A percentile compares a stretch with the other conserved stretches of the same genome.
Evolutionary conservation across 78 protist species (phyloP).

Genomic region (Dictyostelium capitatum): DNA sequence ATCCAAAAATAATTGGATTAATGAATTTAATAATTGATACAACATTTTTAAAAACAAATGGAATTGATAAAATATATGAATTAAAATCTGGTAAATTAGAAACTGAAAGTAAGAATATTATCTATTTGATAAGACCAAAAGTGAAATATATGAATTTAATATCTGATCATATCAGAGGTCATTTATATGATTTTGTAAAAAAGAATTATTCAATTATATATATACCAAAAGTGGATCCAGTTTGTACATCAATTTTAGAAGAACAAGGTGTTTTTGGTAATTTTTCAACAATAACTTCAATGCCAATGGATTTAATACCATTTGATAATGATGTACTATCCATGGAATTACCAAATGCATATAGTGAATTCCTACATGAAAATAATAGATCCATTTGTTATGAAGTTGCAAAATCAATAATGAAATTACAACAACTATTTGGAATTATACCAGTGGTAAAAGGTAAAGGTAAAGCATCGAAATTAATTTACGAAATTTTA

Average conservation of each 20-base stretch:
- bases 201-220: conserved; percentile 76
- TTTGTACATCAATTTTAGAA: conserved; percentile 90
- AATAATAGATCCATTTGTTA: conserved; percentile 86
- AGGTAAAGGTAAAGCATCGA: conserved; percentile 91
- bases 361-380: conserved; percentile 76
- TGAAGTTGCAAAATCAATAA: conserved; percentile 86
- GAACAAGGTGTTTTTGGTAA: conserved; percentile 88
- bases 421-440: conserved; percentile 87
- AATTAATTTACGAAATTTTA: conserved; percentile 53
- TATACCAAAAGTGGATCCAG: conserved; percentile 86
- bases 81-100: conserved; percentile 67
- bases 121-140: conserved; percentile 89
- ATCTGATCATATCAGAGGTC: conserved; percentile 36
- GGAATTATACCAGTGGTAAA: conserved; percentile 91
- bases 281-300: conserved; percentile 19
- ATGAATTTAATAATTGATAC: conserved; percentile 87
- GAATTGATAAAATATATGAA: conserved; percentile 89
- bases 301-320: conserved; percentile 90
- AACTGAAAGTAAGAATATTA: conserved; percentile 50
- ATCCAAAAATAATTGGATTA: conserved; percentile 89
- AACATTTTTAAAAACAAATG: conserved; percentile 86
- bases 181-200: conserved; percentile 34
- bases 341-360: conserved; percentile 82
- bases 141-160: conserved; percentile 44
- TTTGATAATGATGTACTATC: conserved; percentile 94